Base-by-base conservation (phyloP, 2,329 filamentous ascomycete species). In the Madurella fahalii region DNA sequence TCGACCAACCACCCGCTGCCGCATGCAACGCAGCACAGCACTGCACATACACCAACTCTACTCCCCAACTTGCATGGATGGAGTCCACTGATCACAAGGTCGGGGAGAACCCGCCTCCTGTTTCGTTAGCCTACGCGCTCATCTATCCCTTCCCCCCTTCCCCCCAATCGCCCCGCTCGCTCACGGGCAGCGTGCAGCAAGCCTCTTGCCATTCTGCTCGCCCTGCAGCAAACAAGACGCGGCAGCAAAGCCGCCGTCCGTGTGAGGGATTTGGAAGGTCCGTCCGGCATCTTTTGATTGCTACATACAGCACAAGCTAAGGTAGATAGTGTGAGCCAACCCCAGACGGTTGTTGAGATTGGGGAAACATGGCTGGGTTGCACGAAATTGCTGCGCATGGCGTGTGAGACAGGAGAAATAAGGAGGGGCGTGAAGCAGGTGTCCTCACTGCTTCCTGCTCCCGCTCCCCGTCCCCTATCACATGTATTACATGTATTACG, bases 141-240 rank as follows among this genome's bases (percentile, higher is more conserved):
- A 11, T 37, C 34, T 37, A 11, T 12, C 34, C 34, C n/a, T n/a
- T n/a, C n/a, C n/a, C n/a, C n/a, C n/a, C n/a, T n/a, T n/a, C n/a
- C n/a, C n/a, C 11, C 9, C 34, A 37, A 37, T 25, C 16, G 11
- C 45, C 44, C 47, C 51, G 20, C 47, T 50, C 40, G 31, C 43
- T 34, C 40, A 31, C 50, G 47, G 31, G 32, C 39, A 50, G 40
- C 45, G 47, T 42, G 53, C 53, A 58, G 53, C 53, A 54, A 49
- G 51, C 51, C 56, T 53, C 53, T 53, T 56, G 53, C 56, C 53
- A n/a, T 51, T 58, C 50, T 58, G 50, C n/a, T 50, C 52, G 47
- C 40, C 47, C 17, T 58, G 56, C 56, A 58, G 50, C 46, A 48
- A 7, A 25, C 4, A 25, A 25, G 25, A 25, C 25, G 12, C 17